Percentiles rank a stretch among this genome's conserved stretches.
Evolutionary conservation across 805 yeast genomes (phyloP).

Genomic region (Starmerella cellae): DNA sequence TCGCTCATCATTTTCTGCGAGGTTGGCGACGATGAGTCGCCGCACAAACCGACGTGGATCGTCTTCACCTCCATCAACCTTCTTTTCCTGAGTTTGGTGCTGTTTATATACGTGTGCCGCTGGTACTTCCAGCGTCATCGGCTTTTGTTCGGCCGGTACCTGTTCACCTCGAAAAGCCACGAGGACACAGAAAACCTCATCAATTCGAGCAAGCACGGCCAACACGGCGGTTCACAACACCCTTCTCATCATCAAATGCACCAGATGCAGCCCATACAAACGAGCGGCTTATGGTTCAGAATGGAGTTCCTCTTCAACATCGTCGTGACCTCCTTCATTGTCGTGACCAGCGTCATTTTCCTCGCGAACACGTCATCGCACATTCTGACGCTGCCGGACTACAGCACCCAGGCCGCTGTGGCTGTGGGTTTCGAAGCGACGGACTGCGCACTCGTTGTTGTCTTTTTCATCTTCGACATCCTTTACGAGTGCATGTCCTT

Average conservation of each 20-base stretch:
- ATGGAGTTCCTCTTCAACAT: slow-evolving; percentile 8
- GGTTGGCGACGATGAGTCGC: slow-evolving; percentile 4
- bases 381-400: slow-evolving; percentile 8
- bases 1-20: slow-evolving; percentile 12
- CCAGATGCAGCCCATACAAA: background rate
- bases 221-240: too few species aligned
- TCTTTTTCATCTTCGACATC: slow-evolving; percentile 16
- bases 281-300: background rate
- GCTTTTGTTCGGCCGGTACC: background rate
- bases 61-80: slow-evolving; percentile 15
- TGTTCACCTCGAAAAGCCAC: background rate
- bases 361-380: slow-evolving; percentile 17
- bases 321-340: slow-evolving; percentile 7
- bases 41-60: slow-evolving; percentile 12
- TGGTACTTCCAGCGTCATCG: background rate
- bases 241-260: too few species aligned
- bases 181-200: slow-evolving; percentile 4
- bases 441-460: slow-evolving; percentile 18
- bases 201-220: background rate
- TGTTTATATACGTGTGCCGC: slow-evolving; percentile 1
- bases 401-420: slow-evolving; percentile 7
- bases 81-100: slow-evolving; percentile 5
- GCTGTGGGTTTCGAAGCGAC: slow-evolving; percentile 17
- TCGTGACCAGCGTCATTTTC: slow-evolving; percentile 15
- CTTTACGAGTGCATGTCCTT: slow-evolving; percentile 16